phyloP scores from a whole-genome alignment of 306 rosid species.

The Begonia peltatifolia region DNA sequence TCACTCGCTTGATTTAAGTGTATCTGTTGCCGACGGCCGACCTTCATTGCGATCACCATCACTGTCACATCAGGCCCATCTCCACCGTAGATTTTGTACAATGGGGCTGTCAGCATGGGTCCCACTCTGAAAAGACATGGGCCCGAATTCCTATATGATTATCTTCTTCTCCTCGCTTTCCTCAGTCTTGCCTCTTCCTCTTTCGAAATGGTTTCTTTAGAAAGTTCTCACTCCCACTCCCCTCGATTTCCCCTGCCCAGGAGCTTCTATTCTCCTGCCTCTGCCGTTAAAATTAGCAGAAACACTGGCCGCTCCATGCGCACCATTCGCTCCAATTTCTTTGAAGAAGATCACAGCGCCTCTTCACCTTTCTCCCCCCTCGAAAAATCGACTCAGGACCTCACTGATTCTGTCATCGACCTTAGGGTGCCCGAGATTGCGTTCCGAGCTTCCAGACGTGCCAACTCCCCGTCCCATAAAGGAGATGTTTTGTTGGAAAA shows the following conservation, averaged over 20 bases:
- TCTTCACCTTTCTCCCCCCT: conserved; percentile 15
- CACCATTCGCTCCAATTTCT: conserved; percentile 63
- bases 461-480: conserved; percentile 18
- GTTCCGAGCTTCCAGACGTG: conserved; percentile 26
- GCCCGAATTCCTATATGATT: too few species aligned
- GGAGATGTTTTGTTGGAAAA: conserved; percentile 58
- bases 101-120: too few species aligned
- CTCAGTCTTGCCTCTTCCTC: conserved; percentile 17
- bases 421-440: conserved; percentile 84
- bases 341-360: conserved; percentile 36
- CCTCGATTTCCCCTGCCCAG: too few species aligned
- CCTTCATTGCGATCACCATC: too few species aligned
- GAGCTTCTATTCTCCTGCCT: conserved; percentile 6
- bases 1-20: too few species aligned
- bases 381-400: conserved; percentile 40
- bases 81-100: too few species aligned
- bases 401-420: conserved; percentile 80
- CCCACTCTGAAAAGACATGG: too few species aligned
- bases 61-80: too few species aligned
- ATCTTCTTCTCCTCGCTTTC: neutral
- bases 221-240: conserved; percentile 27
- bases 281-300: conserved; percentile 40
- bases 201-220: conserved; percentile 44
- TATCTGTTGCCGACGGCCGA: too few species aligned
- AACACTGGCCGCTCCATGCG: conserved; percentile 85